Conservation (phyloP, 495 filamentous ascomycete species). For the Lophiotrema nucula region DNA sequence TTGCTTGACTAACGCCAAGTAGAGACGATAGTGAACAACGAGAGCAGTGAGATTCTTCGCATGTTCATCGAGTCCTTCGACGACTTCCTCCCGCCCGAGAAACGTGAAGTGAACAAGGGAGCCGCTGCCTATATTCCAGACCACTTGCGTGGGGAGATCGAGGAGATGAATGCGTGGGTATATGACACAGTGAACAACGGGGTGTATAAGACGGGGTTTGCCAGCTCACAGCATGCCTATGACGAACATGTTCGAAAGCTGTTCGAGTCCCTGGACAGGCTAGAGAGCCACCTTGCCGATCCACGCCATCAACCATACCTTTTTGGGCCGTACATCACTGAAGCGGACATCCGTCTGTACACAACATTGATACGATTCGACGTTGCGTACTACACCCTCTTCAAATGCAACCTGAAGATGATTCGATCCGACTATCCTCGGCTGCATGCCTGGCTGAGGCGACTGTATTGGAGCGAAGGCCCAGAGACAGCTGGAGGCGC, state of each 20-base stretch:
- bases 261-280: slow-evolving; percentile 63
- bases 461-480: slow-evolving; percentile 68
- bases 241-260: slow-evolving; percentile 57
- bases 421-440: slow-evolving; percentile 68
- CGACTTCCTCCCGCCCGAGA: slow-evolving; percentile 46
- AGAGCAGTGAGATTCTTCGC: slow-evolving; percentile 42
- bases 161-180: slow-evolving; percentile 63
- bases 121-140: slow-evolving; percentile 56
- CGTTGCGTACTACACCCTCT: slow-evolving; percentile 64
- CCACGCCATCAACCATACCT: slow-evolving; percentile 56
- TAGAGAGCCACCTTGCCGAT: slow-evolving; percentile 58
- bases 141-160: slow-evolving; percentile 54
- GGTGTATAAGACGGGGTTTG: slow-evolving; percentile 69
- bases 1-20: background rate
- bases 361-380: slow-evolving; percentile 68
- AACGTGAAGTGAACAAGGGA: slow-evolving; percentile 48
- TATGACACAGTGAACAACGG: slow-evolving; percentile 68
- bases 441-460: slow-evolving; percentile 66
- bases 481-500: slow-evolving; percentile 50
- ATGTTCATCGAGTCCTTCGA: slow-evolving; percentile 52
- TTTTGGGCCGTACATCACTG: slow-evolving; percentile 64
- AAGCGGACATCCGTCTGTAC: slow-evolving; percentile 66
- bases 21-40: slow-evolving; percentile 44
- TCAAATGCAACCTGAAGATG: slow-evolving; percentile 69
- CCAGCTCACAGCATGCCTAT: slow-evolving; percentile 64